Evolutionary conservation across 2,329 filamentous ascomycete genomes (phyloP).

Genomic region (Coniochaeta hoffmannii): DNA sequence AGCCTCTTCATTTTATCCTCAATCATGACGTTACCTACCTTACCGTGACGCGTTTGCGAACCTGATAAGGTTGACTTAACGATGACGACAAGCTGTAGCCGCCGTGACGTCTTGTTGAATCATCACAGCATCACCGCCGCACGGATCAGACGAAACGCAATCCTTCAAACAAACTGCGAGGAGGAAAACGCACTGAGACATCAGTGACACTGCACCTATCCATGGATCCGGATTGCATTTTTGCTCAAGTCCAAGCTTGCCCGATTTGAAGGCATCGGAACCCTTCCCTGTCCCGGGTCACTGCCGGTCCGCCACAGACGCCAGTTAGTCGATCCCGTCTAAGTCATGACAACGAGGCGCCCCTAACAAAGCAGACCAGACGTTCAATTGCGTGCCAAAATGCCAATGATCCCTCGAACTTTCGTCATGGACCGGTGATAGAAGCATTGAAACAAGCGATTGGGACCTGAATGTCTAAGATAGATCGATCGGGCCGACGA

Average conservation of each 20-base stretch:
- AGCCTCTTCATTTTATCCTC: background rate
- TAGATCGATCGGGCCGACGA: background rate
- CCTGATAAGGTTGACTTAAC: slow-evolving; percentile 6
- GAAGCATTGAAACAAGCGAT: background rate
- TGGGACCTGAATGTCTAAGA: background rate
- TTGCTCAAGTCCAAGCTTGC: background rate
- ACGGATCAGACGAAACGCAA: background rate
- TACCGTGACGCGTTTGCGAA: background rate
- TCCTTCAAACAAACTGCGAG: background rate
- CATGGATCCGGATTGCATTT: background rate
- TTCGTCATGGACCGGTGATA: background rate
- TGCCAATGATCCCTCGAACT: background rate
- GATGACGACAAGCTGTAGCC: background rate
- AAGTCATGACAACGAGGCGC: background rate
- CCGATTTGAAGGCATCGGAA: too few species aligned
- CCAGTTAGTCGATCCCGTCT: background rate
- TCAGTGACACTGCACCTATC: background rate
- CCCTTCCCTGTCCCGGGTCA: background rate
- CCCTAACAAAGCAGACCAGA: background rate
- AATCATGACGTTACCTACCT: background rate
- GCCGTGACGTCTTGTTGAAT: background rate
- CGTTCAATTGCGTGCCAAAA: background rate
- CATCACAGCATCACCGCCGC: background rate
- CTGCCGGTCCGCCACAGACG: background rate
- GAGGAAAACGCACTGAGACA: background rate